These are phyloP conservation scores for Phytophthora crassamura DNA, from an alignment of 352 stramenopile species.

Conservation along the genomic window DNA sequence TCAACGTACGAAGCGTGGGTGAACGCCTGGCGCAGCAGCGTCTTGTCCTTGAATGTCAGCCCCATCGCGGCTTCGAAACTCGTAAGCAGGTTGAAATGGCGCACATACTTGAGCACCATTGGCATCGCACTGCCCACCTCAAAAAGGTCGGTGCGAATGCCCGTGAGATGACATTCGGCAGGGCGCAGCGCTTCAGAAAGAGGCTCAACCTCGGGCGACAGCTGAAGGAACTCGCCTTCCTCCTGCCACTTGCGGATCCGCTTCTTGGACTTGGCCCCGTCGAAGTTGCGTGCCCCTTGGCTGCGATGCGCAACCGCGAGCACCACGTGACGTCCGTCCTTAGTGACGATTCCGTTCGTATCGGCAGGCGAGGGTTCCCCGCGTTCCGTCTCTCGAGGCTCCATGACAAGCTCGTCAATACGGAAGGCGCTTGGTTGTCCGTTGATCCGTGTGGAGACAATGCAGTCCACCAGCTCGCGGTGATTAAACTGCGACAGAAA, in stretches of 20 bases:
- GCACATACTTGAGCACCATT: constrained; percentile 87
- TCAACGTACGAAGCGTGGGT: constrained; percentile 88
- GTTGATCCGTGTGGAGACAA: constrained; percentile 82
- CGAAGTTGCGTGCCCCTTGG: constrained; percentile 64
- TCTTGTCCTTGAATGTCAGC: constrained; percentile 74
- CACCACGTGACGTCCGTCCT: constrained; percentile 40
- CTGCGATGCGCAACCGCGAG: constrained; percentile 52
- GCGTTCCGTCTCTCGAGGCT: constrained; percentile 21
- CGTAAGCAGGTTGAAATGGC: constrained; percentile 70
- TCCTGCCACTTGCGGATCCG: constrained; percentile 74
- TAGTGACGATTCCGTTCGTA: constrained; percentile 29
- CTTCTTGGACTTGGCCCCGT: constrained; percentile 72
- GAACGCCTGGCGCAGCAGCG: constrained; percentile 83
- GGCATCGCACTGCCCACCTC: constrained; percentile 86
- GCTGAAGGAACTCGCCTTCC: constrained; percentile 60
- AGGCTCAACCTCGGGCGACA: constrained; percentile 68
- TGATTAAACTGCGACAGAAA: constrained; percentile 64
- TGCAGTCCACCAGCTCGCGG: constrained; percentile 63
- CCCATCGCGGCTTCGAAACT: constrained; percentile 73
- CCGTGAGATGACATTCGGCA: constrained; percentile 71
- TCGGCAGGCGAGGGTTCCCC: constrained; percentile 8
- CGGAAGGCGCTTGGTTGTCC: constrained; percentile 65
- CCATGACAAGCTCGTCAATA: constrained; percentile 58
- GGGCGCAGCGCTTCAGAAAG: constrained; percentile 51
- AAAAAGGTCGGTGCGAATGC: constrained; percentile 81